Conservation (phyloP, 1,139 yeast species). For the Nadsonia starkeyi-henricii region DNA sequence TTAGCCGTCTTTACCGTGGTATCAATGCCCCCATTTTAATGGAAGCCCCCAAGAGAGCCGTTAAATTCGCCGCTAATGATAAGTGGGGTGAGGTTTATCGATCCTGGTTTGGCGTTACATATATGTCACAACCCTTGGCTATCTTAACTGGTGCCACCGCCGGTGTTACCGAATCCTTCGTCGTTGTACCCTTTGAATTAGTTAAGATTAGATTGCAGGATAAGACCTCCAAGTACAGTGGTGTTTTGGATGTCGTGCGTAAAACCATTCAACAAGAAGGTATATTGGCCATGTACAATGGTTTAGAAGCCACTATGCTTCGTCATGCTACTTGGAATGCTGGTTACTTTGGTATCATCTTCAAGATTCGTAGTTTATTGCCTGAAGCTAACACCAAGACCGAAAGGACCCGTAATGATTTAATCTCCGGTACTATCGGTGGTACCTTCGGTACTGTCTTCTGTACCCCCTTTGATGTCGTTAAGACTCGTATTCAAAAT, state of each 20-base stretch:
- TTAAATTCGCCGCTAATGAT: constrained; percentile 96
- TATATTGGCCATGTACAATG: constrained; percentile 73
- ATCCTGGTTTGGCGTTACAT: constrained; percentile 49
- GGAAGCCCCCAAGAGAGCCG: constrained; percentile 98
- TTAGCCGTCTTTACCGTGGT: constrained; percentile 71
- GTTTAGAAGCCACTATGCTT: constrained; percentile 94
- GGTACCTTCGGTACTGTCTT: constrained; percentile 90
- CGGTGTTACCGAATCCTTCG: constrained; percentile 92
- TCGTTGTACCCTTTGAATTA: constrained; percentile 93
- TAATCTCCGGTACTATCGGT: constrained; percentile 88
- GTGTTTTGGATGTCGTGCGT: constrained; percentile 72
- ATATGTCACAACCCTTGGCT: constrained; percentile 72
- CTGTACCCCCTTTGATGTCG: constrained; percentile 96
- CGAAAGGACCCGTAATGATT: constrained; percentile 71
- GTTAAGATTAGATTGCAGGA: constrained; percentile 82
- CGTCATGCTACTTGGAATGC: constrained; percentile 97
- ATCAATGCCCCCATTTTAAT: constrained; percentile 89
- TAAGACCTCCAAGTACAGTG: constrained; percentile 63
- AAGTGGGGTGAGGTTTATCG: constrained; percentile 88
- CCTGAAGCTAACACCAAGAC: constrained; percentile 60
- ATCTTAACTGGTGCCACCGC: constrained; percentile 95
- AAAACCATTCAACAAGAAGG: constrained; percentile 68
- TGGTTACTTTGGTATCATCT: constrained; percentile 91
- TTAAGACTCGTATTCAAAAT: constrained; percentile 91
- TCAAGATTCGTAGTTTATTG: constrained; percentile 66